Conservation (phyloP, 2,329 filamentous ascomycete genomes). For the Knufia petricola region DNA sequence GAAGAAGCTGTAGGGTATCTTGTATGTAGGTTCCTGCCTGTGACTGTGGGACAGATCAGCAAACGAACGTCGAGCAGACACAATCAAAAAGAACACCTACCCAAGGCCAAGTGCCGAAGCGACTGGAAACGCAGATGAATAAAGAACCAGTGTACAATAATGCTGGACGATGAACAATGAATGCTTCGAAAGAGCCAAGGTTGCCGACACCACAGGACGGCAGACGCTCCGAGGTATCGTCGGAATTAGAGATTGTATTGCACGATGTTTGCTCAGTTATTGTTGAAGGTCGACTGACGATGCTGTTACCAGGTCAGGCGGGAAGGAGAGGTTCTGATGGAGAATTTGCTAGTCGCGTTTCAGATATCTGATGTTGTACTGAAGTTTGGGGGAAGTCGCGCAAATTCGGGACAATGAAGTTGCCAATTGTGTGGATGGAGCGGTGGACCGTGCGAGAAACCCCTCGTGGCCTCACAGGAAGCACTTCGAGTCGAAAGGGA, state of each 20-base stretch:
- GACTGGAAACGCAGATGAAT: conserved; percentile 3
- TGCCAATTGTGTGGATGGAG: not conserved
- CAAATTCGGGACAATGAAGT: not conserved
- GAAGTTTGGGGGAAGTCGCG: not conserved
- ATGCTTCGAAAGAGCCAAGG: not conserved
- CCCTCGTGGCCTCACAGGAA: conserved; percentile 5
- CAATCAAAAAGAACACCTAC: not conserved
- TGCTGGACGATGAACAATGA: conserved; percentile 8
- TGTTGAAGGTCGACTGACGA: not conserved
- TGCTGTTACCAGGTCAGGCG: not conserved
- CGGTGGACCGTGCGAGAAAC: not conserved
- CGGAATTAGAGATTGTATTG: conserved; percentile 6
- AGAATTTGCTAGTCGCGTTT: conserved; percentile 8
- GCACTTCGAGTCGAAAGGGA: not conserved
- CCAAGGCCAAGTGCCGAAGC: not conserved
- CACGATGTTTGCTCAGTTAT: conserved; percentile 3
- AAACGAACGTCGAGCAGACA: not conserved
- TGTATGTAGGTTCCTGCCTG: conserved; percentile 6
- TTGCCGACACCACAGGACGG: not conserved
- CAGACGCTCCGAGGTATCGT: not conserved
- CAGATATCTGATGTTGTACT: conserved; percentile 1
- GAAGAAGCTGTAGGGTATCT: conserved; percentile 4
- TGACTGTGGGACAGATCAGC: conserved; percentile 3
- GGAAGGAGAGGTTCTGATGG: not conserved
- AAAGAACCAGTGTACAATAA: conserved; percentile 8